Evolutionary conservation across 805 yeast species (phyloP).

Genomic region (Starmera pachycereana): DNA sequence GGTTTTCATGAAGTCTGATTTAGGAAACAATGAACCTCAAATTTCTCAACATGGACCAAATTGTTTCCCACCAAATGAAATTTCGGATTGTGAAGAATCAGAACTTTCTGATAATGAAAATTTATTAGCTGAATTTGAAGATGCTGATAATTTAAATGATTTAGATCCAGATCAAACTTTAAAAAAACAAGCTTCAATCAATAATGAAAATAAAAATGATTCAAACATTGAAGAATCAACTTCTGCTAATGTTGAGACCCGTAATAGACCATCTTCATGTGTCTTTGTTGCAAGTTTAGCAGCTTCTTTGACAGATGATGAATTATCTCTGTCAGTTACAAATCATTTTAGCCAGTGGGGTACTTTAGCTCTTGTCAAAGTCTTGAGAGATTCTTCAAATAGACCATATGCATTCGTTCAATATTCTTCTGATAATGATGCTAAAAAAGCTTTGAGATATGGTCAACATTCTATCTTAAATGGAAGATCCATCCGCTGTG

Average conservation of each 20-base stretch:
- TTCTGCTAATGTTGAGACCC: slow-evolving; percentile 8
- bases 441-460: slow-evolving; percentile 50
- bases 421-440: slow-evolving; percentile 60
- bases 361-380: slow-evolving; percentile 61
- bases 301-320: slow-evolving; percentile 56
- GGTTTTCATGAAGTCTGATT: not conserved
- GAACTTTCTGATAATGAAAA: slow-evolving; percentile 13
- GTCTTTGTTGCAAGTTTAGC: slow-evolving; percentile 78
- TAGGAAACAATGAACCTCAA: slow-evolving; percentile 2
- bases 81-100: slow-evolving; percentile 11
- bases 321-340: slow-evolving; percentile 57
- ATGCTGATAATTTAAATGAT: slow-evolving; percentile 5
- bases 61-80: slow-evolving; percentile 14
- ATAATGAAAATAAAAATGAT: slow-evolving; percentile 14
- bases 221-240: no score
- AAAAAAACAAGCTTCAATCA: slow-evolving; percentile 2
- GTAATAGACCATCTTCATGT: slow-evolving; percentile 75
- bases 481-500: slow-evolving; percentile 77
- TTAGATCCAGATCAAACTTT: slow-evolving; percentile 9
- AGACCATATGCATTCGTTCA: slow-evolving; percentile 94
- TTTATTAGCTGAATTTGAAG: slow-evolving; percentile 5
- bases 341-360: slow-evolving; percentile 68
- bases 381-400: slow-evolving; percentile 67
- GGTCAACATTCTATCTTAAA: slow-evolving; percentile 64
- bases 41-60: slow-evolving; percentile 10